These are phyloP conservation scores for Chenopodium album DNA, from an alignment of 148 eudicot species.

Conservation along the genomic window DNA sequence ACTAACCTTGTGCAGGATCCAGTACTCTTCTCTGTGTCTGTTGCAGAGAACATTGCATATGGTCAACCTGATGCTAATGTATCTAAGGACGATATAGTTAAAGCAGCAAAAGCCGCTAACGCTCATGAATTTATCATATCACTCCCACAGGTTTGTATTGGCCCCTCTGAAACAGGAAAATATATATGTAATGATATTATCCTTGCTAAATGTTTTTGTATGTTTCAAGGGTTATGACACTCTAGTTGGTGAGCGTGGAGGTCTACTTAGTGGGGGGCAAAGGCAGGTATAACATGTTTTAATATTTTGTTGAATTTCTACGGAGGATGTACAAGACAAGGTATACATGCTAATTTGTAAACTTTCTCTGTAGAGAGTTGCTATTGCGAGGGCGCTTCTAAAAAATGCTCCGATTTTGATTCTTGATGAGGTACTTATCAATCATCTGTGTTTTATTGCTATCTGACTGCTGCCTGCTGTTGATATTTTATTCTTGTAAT, in stretches of 20 bases:
- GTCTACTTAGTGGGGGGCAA: constrained; percentile 94
- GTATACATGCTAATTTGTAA: constrained; percentile 18
- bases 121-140: constrained; percentile 96
- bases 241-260: constrained; percentile 97
- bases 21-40: constrained; percentile 88
- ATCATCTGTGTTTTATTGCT: not conserved
- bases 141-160: constrained; percentile 77
- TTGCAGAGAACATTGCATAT: constrained; percentile 97
- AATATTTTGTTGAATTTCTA: not conserved
- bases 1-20: constrained; percentile 63
- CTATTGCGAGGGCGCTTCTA: constrained; percentile 92
- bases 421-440: constrained; percentile 81
- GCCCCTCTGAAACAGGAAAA: constrained; percentile 4
- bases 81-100: constrained; percentile 82
- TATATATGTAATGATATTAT: not conserved
- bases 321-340: not conserved
- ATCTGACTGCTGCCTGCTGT: not conserved
- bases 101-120: constrained; percentile 99
- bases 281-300: constrained; percentile 64
- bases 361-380: constrained; percentile 66
- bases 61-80: constrained; percentile 88
- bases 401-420: constrained; percentile 92
- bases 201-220: constrained; percentile 19
- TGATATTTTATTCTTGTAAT: not conserved
- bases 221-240: constrained; percentile 91